A percentile compares a stretch with the other conserved stretches of the same genome.
Evolutionary conservation across 768 basidiomycete species (phyloP).

Genomic region (Mycena sanguinolenta): DNA sequence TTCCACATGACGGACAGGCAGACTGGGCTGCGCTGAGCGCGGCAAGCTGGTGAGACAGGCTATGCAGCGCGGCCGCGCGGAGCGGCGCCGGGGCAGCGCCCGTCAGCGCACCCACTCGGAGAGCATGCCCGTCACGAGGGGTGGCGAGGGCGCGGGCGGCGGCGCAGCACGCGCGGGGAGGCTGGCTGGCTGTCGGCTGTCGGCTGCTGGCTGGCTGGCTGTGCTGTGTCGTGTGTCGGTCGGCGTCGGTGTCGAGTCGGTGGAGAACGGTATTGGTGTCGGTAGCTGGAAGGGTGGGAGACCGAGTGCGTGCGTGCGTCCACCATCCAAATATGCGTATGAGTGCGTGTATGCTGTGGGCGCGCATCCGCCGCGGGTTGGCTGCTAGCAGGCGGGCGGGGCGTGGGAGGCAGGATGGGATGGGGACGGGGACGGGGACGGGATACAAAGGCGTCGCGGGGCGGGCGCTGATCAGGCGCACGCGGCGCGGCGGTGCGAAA

Average conservation of each 20-base stretch:
- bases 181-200: slow-evolving; percentile 1
- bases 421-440: slow-evolving; percentile 39
- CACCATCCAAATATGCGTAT: slow-evolving; percentile 34
- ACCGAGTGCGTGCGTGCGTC: slow-evolving; percentile 24
- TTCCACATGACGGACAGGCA: neutral
- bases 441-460: slow-evolving; percentile 37
- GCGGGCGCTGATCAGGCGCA: slow-evolving; percentile 62
- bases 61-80: too few relatives aligned
- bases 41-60: too few relatives aligned
- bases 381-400: slow-evolving; percentile 27
- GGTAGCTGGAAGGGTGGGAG: slow-evolving; percentile 24
- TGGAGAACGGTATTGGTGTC: slow-evolving; percentile 4
- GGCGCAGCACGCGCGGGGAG: slow-evolving; percentile 1
- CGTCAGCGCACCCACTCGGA: slow-evolving; percentile 33
- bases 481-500: slow-evolving; percentile 41
- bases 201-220: neutral
- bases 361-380: slow-evolving; percentile 42
- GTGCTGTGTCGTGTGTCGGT: too few relatives aligned
- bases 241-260: slow-evolving; percentile 18
- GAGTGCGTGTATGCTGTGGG: slow-evolving; percentile 33
- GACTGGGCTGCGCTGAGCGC: slow-evolving; percentile 21
- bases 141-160: slow-evolving; percentile 28
- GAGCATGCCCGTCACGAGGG: slow-evolving; percentile 31
- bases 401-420: slow-evolving; percentile 32
- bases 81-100: too few relatives aligned